phyloP scores from a whole-genome alignment of 1,284 basidiomycete genomes.

The Coniophora puteana region DNA sequence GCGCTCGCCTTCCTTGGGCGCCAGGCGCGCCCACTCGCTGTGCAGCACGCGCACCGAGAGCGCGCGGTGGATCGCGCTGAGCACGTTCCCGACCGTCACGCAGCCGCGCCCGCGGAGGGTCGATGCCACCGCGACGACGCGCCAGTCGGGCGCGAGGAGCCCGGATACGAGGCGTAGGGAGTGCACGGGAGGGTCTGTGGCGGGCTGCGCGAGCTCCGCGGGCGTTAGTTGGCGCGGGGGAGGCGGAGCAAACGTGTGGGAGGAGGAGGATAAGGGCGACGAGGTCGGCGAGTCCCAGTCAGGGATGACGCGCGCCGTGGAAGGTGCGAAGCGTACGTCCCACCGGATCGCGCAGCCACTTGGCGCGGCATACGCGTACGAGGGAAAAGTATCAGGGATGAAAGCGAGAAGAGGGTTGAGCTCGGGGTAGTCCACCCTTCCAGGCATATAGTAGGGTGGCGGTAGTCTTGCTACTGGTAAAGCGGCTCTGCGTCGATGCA shows the following conservation, averaged over 20 bases:
- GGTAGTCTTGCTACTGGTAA: too few relatives aligned
- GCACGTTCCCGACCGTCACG: slow-evolving; percentile 46
- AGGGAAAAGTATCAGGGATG: slow-evolving; percentile 6
- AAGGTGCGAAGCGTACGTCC: slow-evolving; percentile 43
- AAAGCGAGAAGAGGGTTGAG: slow-evolving; percentile 19
- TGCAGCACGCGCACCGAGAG: slow-evolving; percentile 33
- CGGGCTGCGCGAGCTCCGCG: slow-evolving; percentile 34
- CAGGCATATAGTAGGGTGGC: too few relatives aligned
- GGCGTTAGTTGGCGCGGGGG: too few relatives aligned
- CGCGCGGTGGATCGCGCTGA: slow-evolving; percentile 38
- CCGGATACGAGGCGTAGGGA: slow-evolving; percentile 41
- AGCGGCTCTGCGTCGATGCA: too few relatives aligned
- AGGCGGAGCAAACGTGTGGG: too few relatives aligned
- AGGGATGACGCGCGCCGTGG: slow-evolving; percentile 24
- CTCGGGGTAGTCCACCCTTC: too few relatives aligned
- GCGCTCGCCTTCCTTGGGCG: slow-evolving; percentile 36
- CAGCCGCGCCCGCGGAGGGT: slow-evolving; percentile 30
- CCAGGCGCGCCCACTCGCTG: slow-evolving; percentile 38
- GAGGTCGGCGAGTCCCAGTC: slow-evolving; percentile 6
- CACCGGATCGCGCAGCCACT: slow-evolving; percentile 43
- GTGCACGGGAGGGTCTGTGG: slow-evolving; percentile 37
- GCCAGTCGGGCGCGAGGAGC: slow-evolving; percentile 40
- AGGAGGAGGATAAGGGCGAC: slow-evolving; percentile 22
- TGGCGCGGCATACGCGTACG: too few relatives aligned
- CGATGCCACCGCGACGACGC: slow-evolving; percentile 26